phyloP scores from a whole-genome alignment of 106 monocot genomes.

The Iris macrosiphon region DNA sequence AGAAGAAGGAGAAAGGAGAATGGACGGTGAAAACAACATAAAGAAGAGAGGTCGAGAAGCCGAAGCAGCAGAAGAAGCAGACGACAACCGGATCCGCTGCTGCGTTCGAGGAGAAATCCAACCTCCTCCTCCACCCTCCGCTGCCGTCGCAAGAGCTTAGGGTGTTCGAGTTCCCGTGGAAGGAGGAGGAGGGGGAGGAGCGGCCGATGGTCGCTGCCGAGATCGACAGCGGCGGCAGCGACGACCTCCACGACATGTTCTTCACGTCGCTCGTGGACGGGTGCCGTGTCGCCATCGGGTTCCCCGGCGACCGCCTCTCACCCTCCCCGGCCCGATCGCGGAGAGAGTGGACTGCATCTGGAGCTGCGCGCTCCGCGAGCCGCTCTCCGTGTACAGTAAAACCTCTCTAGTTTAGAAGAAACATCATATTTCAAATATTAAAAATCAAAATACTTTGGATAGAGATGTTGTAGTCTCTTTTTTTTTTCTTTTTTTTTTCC shows the following conservation, averaged over 20 bases:
- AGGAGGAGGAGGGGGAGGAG: constrained; percentile 13
- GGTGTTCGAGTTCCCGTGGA: constrained; percentile 76
- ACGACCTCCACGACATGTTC: constrained; percentile 47
- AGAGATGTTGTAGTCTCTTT: too few relatives aligned
- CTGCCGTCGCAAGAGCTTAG: constrained; percentile 9
- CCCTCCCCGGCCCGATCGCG: constrained; percentile 7
- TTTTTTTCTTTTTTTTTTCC: too few relatives aligned
- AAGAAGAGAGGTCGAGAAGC: too few relatives aligned
- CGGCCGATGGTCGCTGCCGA: constrained; percentile 7
- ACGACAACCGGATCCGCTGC: too few relatives aligned
- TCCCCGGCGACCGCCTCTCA: constrained; percentile 43
- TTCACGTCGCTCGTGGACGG: constrained; percentile 64
- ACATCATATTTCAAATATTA: too few relatives aligned
- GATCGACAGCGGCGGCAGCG: constrained; percentile 23
- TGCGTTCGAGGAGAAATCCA: too few relatives aligned
- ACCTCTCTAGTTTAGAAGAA: too few relatives aligned
- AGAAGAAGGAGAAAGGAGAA: too few relatives aligned
- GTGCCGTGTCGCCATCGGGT: constrained; percentile 32
- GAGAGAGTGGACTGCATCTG: constrained; percentile 54
- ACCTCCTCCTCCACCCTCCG: too few relatives aligned
- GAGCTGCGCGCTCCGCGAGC: constrained; percentile 28
- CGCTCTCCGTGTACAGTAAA: constrained; percentile 21
- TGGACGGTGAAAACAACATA: too few relatives aligned
- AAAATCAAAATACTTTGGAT: too few relatives aligned
- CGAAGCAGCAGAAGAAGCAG: too few relatives aligned